A percentile compares a stretch with the other conserved stretches of the same genome.
phyloP scores from a whole-genome alignment of 208 protist genomes.

The Leishmania tarentolae region DNA sequence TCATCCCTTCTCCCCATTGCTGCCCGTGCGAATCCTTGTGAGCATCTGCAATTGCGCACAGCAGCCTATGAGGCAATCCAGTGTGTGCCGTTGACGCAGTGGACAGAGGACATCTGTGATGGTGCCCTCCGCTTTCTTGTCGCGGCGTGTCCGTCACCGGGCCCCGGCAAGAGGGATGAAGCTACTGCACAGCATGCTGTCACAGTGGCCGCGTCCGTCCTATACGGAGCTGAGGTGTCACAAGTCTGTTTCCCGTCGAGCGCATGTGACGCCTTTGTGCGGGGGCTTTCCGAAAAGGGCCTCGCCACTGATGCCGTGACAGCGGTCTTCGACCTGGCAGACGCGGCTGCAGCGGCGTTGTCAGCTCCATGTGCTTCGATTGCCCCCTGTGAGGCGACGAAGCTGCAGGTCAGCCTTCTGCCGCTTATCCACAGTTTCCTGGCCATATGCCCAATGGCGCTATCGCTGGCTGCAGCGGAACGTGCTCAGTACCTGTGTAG shows the following conservation, averaged over 20 bases:
- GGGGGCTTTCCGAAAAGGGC: conserved; percentile 4
- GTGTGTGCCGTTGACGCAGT: conserved; percentile 14
- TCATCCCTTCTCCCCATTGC: conserved; percentile 27
- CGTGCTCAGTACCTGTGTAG: background rate
- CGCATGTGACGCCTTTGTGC: conserved; percentile 7
- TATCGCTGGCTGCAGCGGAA: conserved; percentile 8
- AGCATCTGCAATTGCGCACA: background rate
- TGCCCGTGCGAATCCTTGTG: conserved; percentile 5
- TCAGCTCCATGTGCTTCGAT: background rate
- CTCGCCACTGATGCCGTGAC: background rate
- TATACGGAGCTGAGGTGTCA: conserved; percentile 14
- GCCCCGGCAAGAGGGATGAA: background rate
- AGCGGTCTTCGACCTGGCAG: conserved; percentile 13
- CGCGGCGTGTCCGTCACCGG: background rate
- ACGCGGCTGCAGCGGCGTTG: background rate
- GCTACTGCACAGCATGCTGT: background rate
- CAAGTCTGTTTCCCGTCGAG: background rate
- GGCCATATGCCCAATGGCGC: conserved; percentile 8
- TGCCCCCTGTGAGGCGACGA: background rate
- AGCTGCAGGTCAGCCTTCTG: background rate
- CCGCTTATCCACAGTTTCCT: conserved; percentile 22
- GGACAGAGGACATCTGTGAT: conserved; percentile 19
- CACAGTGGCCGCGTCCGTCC: conserved; percentile 7
- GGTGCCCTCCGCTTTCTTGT: conserved; percentile 20
- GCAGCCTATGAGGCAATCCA: conserved; percentile 1